A percentile compares a stretch with the other conserved stretches of the same genome.
phyloP scores from a whole-genome alignment of 345 rosid genomes.

The Heritiera littoralis region DNA sequence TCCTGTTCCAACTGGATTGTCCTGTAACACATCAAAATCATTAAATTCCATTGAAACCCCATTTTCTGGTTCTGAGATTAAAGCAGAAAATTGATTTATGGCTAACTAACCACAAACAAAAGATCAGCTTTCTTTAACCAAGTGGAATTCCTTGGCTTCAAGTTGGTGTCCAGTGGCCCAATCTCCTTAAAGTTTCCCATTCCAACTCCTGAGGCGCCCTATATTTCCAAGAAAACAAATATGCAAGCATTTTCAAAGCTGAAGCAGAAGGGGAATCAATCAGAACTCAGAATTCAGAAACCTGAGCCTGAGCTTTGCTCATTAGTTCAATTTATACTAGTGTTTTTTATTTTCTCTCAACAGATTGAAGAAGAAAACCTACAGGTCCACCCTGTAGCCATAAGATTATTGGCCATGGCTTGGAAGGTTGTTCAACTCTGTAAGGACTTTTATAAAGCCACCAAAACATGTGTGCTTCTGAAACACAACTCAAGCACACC shows the following conservation, averaged over 20 bases:
- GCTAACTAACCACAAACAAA: slow-evolving; percentile 59
- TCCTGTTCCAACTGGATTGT: slow-evolving; percentile 83
- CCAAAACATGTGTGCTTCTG: slow-evolving; percentile 97
- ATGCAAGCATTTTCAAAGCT: neutral
- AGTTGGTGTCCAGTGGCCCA: slow-evolving; percentile 62
- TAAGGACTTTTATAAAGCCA: slow-evolving; percentile 80
- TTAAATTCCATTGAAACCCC: neutral
- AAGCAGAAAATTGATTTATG: neutral
- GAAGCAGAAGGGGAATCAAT: neutral
- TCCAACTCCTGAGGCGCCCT: slow-evolving; percentile 88
- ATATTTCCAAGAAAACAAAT: neutral
- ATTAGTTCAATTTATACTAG: neutral
- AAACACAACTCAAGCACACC: slow-evolving; percentile 38
- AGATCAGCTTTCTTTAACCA: slow-evolving; percentile 78
- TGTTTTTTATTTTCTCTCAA: neutral
- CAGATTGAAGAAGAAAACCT: slow-evolving; percentile 26
- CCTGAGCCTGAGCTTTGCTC: neutral
- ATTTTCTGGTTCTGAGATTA: neutral
- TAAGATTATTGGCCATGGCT: slow-evolving; percentile 87
- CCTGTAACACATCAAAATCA: slow-evolving; percentile 33
- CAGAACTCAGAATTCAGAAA: neutral
- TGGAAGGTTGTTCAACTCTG: slow-evolving; percentile 72
- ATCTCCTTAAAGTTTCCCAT: slow-evolving; percentile 74
- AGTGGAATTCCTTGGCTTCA: slow-evolving; percentile 73
- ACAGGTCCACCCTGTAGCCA: slow-evolving; percentile 99